These are phyloP conservation scores for Nicotiana attenuata DNA, from an alignment of 257 asterid species.

Conservation along the genomic window DNA sequence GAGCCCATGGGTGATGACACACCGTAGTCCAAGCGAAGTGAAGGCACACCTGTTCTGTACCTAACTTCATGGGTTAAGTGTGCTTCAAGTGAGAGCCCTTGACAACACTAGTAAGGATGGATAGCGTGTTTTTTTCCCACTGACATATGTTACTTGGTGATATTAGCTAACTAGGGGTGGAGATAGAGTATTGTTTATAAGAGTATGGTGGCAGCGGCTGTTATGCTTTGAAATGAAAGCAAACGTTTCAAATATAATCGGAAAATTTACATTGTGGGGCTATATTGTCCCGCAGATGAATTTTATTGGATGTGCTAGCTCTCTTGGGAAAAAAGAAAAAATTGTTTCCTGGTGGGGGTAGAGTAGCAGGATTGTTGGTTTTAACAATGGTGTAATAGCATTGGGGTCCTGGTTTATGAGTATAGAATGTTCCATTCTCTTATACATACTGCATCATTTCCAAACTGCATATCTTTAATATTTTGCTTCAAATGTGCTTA, in stretches of 20 bases:
- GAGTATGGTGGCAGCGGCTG: not conserved
- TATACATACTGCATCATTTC: not conserved
- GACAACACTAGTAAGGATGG: not conserved
- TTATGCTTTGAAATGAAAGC: not conserved
- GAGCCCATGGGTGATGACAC: not conserved
- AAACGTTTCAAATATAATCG: not conserved
- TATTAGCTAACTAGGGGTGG: not conserved
- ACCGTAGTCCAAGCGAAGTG: too few relatives aligned
- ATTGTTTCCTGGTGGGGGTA: not conserved
- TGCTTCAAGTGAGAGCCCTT: not conserved
- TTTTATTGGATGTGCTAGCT: not conserved
- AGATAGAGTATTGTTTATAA: not conserved
- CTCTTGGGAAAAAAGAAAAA: not conserved
- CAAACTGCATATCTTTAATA: not conserved
- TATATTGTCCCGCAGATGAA: not conserved
- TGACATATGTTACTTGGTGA: not conserved
- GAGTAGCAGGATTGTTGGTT: not conserved
- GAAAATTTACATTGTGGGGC: not conserved
- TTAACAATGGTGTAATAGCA: not conserved
- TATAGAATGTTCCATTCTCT: not conserved
- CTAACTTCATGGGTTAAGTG: not conserved
- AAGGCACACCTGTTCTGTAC: too few relatives aligned
- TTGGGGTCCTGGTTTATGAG: not conserved
- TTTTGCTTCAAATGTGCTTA: constrained; percentile 9
- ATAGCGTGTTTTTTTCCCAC: not conserved